These are phyloP conservation scores for Aegilops umbellulata DNA, from an alignment of 176 grass and related monocot species.

Conservation along the genomic window DNA sequence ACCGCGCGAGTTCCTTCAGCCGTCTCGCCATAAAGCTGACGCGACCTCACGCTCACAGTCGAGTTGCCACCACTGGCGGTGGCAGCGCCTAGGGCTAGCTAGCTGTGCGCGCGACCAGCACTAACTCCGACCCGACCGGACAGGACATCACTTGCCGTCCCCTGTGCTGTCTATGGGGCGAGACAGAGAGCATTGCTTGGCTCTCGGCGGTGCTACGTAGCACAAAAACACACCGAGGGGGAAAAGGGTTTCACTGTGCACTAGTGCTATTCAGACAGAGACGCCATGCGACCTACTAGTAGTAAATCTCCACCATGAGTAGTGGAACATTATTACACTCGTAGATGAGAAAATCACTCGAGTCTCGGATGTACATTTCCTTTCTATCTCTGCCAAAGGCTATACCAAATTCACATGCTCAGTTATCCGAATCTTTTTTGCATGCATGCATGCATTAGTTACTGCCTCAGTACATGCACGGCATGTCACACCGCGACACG, in stretches of 20 bases:
- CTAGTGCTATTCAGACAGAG: neutral
- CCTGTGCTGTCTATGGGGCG: constrained; percentile 26
- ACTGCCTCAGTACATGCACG: too few relatives aligned
- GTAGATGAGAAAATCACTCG: neutral
- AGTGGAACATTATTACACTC: neutral
- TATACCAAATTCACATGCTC: too few relatives aligned
- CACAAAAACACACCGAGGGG: neutral
- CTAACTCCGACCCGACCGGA: constrained; percentile 37
- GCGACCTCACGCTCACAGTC: constrained; percentile 12
- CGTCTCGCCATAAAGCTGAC: constrained; percentile 26
- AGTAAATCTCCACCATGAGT: too few relatives aligned
- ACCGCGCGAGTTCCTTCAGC: neutral
- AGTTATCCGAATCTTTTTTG: neutral
- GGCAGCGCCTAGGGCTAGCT: neutral
- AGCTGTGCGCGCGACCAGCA: constrained; percentile 14
- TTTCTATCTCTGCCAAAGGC: too few relatives aligned
- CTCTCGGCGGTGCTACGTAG: neutral
- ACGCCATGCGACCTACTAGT: neutral
- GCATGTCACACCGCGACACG: neutral
- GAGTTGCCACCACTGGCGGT: neutral
- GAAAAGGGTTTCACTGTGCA: neutral
- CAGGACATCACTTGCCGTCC: constrained; percentile 39
- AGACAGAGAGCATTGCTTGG: neutral
- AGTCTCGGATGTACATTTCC: too few relatives aligned
- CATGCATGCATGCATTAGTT: neutral